Evolutionary conservation across 192 early-diverging fungal genomes (phyloP).

Genomic region (Gryganskiella cystojenkinii): DNA sequence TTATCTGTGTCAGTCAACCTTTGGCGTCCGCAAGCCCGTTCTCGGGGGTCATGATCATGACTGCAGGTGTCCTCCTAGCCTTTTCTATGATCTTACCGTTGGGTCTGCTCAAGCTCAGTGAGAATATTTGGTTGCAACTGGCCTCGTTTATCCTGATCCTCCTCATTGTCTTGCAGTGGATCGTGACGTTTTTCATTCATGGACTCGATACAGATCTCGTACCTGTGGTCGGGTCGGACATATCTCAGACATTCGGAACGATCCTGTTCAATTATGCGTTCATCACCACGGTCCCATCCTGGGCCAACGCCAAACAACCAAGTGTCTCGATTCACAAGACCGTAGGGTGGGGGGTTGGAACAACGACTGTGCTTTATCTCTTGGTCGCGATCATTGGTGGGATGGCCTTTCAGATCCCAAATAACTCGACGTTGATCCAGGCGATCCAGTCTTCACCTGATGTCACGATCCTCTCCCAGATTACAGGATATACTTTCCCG

Average conservation of each 20-base stretch:
- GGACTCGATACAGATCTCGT: slow-evolving; percentile 59
- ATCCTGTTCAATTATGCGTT: slow-evolving; percentile 80
- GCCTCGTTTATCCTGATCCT: slow-evolving; percentile 66
- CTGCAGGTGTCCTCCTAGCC: slow-evolving; percentile 65
- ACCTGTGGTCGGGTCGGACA: slow-evolving; percentile 63
- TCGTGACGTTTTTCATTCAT: slow-evolving; percentile 63
- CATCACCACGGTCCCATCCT: slow-evolving; percentile 74
- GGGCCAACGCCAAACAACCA: slow-evolving; percentile 71
- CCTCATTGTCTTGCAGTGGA: slow-evolving; percentile 65
- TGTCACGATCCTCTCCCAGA: slow-evolving; percentile 38
- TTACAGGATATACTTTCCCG: slow-evolving; percentile 66
- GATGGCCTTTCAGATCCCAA: slow-evolving; percentile 58
- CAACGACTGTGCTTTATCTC: slow-evolving; percentile 68
- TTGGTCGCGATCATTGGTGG: slow-evolving; percentile 59
- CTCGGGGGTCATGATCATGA: slow-evolving; percentile 69
- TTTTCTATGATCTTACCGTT: slow-evolving; percentile 67
- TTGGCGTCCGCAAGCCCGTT: slow-evolving; percentile 61
- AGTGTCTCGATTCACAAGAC: slow-evolving; percentile 69
- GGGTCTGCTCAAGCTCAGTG: slow-evolving; percentile 68
- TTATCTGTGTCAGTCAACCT: slow-evolving; percentile 64
- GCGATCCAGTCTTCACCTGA: slow-evolving; percentile 35
- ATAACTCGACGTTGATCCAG: slow-evolving; percentile 55
- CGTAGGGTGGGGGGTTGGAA: slow-evolving; percentile 60
- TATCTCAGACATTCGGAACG: slow-evolving; percentile 66
- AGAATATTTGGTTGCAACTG: slow-evolving; percentile 76